phyloP scores from a whole-genome alignment of 2,329 filamentous ascomycete genomes.

The Helotiales sp. region DNA sequence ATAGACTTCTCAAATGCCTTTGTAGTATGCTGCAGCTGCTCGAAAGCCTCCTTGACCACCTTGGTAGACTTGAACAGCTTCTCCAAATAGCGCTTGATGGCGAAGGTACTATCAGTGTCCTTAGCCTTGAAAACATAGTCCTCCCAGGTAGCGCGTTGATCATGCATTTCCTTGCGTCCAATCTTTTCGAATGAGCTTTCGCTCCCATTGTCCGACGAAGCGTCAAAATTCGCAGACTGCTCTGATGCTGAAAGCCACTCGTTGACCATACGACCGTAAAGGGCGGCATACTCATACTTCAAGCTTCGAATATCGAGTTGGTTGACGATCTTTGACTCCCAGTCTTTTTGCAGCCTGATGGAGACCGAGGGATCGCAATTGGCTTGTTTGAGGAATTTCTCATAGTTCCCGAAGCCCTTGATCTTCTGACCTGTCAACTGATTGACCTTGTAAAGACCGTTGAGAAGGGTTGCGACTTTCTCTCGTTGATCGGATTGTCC shows the following conservation, averaged over 20 bases:
- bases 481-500: constrained; percentile 31
- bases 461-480: constrained; percentile 35
- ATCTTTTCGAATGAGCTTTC: constrained; percentile 43
- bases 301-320: constrained; percentile 48
- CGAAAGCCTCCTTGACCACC: constrained; percentile 41
- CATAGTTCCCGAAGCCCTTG: constrained; percentile 39
- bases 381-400: constrained; percentile 51
- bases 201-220: neutral
- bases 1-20: constrained; percentile 35
- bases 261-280: constrained; percentile 54
- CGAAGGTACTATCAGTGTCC: constrained; percentile 43
- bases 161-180: constrained; percentile 53
- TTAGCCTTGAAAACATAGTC: constrained; percentile 49
- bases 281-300: constrained; percentile 53
- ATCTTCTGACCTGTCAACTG: constrained; percentile 26
- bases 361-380: constrained; percentile 53
- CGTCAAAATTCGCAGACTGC: constrained; percentile 33
- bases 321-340: constrained; percentile 46
- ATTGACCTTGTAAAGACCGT: neutral
- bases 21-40: constrained; percentile 41
- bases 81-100: constrained; percentile 50
- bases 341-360: constrained; percentile 42
- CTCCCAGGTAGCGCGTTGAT: constrained; percentile 55
- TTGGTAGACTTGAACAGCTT: constrained; percentile 46
- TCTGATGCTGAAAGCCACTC: constrained; percentile 48